A percentile compares a stretch with the other conserved stretches of the same genome.
Evolutionary conservation across 768 basidiomycete genomes (phyloP).

Genomic region (Gloeopeniophorella convolvens): DNA sequence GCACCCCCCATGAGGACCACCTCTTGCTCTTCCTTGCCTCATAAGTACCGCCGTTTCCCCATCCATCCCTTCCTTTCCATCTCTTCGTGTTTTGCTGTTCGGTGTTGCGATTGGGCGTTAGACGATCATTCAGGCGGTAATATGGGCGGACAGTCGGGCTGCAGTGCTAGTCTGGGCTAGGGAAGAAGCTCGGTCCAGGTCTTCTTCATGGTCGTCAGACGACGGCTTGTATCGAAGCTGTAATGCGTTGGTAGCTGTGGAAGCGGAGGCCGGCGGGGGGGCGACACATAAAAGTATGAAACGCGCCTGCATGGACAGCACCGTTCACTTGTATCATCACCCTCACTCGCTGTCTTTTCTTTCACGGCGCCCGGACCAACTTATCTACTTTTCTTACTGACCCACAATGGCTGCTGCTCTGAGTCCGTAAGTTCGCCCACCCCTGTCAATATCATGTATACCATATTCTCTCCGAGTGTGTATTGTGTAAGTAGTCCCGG

Average conservation of each 20-base stretch:
- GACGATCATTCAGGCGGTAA: conserved; percentile 19
- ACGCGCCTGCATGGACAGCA: conserved; percentile 17
- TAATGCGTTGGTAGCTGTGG: conserved; percentile 17
- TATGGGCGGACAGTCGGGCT: conserved; percentile 17
- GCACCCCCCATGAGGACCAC: conserved; percentile 1
- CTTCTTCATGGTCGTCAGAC: conserved; percentile 5
- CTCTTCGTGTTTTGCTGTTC: conserved; percentile 16
- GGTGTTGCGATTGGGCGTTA: conserved; percentile 20
- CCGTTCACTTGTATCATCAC: conserved; percentile 14
- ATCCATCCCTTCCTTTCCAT: conserved; percentile 11
- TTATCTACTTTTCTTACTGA: conserved; percentile 21
- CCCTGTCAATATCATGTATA: conserved; percentile 17
- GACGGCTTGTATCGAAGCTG: conserved; percentile 17
- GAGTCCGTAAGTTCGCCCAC: neutral
- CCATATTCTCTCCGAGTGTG: too few relatives aligned
- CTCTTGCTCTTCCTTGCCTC: conserved; percentile 7
- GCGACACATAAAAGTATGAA: conserved; percentile 17
- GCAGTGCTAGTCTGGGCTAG: conserved; percentile 12
- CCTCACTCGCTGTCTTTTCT: neutral
- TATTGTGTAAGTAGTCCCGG: too few relatives aligned
- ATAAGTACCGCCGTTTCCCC: conserved; percentile 16
- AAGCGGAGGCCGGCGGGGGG: conserved; percentile 11
- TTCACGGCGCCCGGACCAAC: conserved; percentile 15
- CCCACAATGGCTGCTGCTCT: conserved; percentile 11
- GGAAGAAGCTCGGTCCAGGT: conserved; percentile 12